A percentile compares a stretch with the other conserved stretches of the same genome.
These are phyloP conservation scores for Serendipita sp. DNA, from an alignment of 768 basidiomycete genomes.

Conservation along the genomic window DNA sequence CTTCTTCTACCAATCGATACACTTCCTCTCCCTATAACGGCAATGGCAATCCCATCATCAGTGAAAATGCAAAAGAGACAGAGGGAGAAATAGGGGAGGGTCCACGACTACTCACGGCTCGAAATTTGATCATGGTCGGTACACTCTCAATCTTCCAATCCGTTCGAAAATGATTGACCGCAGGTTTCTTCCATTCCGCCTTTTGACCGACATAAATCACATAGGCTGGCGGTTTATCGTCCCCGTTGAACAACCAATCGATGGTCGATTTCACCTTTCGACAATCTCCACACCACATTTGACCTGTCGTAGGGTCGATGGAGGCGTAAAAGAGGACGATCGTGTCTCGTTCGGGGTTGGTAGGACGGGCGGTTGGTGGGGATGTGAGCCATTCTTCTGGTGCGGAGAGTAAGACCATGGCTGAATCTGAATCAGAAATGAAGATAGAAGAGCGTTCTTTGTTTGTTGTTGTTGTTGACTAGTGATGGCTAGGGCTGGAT, in stretches of 20 bases:
- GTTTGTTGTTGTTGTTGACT: too few species aligned
- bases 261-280: not conserved
- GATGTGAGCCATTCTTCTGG: not conserved
- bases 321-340: slow-evolving; percentile 1
- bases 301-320: not conserved
- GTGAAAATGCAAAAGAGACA: not conserved
- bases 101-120: not conserved
- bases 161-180: not conserved
- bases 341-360: not conserved
- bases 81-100: not conserved
- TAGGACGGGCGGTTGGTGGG: not conserved
- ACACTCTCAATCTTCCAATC: not conserved
- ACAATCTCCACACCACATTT: not conserved
- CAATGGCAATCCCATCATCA: not conserved
- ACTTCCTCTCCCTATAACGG: not conserved
- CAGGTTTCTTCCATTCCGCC: not conserved
- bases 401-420: not conserved
- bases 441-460: too few species aligned
- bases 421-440: not conserved
- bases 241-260: not conserved
- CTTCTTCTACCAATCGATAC: not conserved
- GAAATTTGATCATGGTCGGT: not conserved
- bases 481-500: too few species aligned
- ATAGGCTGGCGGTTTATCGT: not conserved
- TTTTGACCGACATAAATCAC: not conserved